Evolutionary conservation across 106 monocot genomes (phyloP).

Genomic region (Alisma plantagoaquatica): DNA sequence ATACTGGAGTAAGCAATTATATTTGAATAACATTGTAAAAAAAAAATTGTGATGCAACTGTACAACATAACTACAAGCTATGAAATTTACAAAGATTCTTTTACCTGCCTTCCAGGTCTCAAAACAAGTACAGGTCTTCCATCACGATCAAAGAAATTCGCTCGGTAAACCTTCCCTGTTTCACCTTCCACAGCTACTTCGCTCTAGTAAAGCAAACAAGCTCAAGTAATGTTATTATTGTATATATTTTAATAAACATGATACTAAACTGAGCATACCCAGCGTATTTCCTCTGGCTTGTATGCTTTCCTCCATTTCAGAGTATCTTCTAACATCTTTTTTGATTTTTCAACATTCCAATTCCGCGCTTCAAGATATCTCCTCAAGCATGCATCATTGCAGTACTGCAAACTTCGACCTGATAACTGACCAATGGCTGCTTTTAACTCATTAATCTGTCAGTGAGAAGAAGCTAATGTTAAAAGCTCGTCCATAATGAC

Average conservation of each 20-base stretch:
- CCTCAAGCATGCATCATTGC: conserved; percentile 57
- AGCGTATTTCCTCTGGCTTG: conserved; percentile 71
- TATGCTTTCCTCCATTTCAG: conserved; percentile 64
- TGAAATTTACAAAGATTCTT: no score
- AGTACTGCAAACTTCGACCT: conserved; percentile 29
- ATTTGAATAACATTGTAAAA: no score
- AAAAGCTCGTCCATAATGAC: no score
- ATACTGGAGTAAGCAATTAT: no score
- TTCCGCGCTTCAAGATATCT: conserved; percentile 70
- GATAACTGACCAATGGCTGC: conserved; percentile 45
- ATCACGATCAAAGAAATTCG: conserved; percentile 52
- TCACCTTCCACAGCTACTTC: conserved; percentile 74
- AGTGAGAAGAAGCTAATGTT: not conserved
- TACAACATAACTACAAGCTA: not conserved
- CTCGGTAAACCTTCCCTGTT: conserved; percentile 80
- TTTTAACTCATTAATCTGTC: conserved; percentile 53
- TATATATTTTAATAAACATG: not conserved
- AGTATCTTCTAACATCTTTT: conserved; percentile 77
- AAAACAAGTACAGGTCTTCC: conserved; percentile 71
- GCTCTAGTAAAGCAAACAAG: conserved; percentile 24
- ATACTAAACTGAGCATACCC: conserved; percentile 31
- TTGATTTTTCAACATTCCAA: conserved; percentile 74
- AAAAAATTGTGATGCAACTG: not conserved
- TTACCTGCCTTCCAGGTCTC: conserved; percentile 73
- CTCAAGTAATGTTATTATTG: not conserved